Evolutionary conservation across 2,329 filamentous ascomycete genomes (phyloP).

Genomic region (Neurospora sp.): DNA sequence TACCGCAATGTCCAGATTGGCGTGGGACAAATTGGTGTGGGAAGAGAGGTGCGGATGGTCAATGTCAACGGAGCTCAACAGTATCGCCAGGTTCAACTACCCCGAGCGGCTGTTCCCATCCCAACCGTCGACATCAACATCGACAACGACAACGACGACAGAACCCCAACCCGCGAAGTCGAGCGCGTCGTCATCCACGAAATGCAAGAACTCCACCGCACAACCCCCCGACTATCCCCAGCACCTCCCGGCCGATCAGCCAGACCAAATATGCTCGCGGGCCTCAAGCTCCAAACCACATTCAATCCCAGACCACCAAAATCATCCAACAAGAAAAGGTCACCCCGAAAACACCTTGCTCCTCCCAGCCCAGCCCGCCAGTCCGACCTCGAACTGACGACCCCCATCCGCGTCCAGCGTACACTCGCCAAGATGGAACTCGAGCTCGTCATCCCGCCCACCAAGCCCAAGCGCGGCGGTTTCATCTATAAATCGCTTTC

Average conservation of each 20-base stretch:
- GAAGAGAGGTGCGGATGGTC: background rate
- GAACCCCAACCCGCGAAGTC: background rate
- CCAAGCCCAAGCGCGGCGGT: background rate
- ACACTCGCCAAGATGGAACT: background rate
- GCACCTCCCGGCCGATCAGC: slow-evolving; percentile 11
- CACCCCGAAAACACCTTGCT: background rate
- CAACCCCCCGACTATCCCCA: slow-evolving; percentile 17
- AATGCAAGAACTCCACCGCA: slow-evolving; percentile 11
- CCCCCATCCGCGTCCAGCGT: background rate
- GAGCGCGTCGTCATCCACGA: slow-evolving; percentile 1
- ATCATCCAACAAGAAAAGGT: slow-evolving; percentile 4
- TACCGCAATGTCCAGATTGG: slow-evolving; percentile 13
- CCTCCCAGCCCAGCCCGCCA: background rate
- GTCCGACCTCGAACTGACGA: slow-evolving; percentile 4
- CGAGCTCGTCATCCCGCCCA: background rate
- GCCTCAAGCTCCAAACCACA: slow-evolving; percentile 34
- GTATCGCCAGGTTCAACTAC: background rate
- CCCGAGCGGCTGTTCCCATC: background rate
- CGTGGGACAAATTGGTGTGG: background rate
- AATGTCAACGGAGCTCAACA: background rate
- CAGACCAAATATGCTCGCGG: slow-evolving; percentile 13
- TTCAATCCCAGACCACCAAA: slow-evolving; percentile 20
- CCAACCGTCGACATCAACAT: slow-evolving; percentile 9
- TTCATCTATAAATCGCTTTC: background rate
- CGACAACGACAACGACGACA: background rate